phyloP scores from a whole-genome alignment of 257 asterid genomes.

The Solanum ossicruentum region DNA sequence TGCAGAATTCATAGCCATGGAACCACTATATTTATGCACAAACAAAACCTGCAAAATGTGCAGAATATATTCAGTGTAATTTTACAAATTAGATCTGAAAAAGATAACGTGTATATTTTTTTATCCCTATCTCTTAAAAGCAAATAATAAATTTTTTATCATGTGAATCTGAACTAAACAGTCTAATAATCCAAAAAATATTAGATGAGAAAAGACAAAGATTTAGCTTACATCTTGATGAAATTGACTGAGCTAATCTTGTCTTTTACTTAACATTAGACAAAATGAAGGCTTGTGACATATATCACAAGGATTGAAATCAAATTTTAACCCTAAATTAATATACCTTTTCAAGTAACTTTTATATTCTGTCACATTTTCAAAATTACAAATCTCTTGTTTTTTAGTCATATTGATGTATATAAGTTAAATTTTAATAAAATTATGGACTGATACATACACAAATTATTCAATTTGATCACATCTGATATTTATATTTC shows the following conservation, averaged over 20 bases:
- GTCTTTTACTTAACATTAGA: no score
- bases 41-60: slow-evolving; percentile 31
- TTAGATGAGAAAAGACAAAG: background rate
- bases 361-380: background rate
- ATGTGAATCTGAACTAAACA: background rate
- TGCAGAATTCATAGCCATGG: slow-evolving; percentile 31
- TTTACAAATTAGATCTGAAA: no score
- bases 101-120: no score
- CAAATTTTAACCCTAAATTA: no score
- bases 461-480: no score
- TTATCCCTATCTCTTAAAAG: no score
- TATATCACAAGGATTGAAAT: no score
- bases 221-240: no score
- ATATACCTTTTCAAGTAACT: no score
- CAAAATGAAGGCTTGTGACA: background rate
- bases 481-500: no score
- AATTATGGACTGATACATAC: no score
- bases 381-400: background rate
- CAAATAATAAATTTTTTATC: background rate
- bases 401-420: background rate
- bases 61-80: background rate
- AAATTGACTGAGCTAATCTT: no score
- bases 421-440: background rate
- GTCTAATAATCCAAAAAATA: background rate
- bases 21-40: slow-evolving; percentile 46